These are phyloP conservation scores for Raphanus hybrid DNA, from an alignment of 441 rosid species.

Conservation along the genomic window DNA sequence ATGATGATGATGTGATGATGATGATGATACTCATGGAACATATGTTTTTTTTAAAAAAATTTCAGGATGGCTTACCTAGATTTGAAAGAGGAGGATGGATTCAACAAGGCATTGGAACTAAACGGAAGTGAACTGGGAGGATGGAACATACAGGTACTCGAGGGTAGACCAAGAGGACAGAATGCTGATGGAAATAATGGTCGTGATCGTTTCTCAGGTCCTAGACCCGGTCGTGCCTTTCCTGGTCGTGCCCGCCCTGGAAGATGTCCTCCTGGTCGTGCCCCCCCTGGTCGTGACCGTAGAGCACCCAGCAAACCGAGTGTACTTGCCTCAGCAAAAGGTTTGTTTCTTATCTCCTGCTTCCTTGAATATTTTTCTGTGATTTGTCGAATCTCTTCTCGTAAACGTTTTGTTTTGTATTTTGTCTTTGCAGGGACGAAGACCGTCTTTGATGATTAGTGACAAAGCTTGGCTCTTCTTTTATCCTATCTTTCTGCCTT, in stretches of 20 bases:
- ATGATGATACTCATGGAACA: constrained; percentile 1
- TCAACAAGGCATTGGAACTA: constrained; percentile 66
- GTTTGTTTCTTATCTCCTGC: constrained; percentile 30
- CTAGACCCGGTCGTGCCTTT: constrained; percentile 1
- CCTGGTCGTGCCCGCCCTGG: constrained; percentile 20
- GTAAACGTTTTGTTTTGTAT: constrained; percentile 18
- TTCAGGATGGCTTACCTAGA: constrained; percentile 77
- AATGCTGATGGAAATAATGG: constrained; percentile 23
- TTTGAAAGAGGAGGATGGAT: constrained; percentile 51
- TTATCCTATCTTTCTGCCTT: background rate
- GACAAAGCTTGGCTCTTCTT: constrained; percentile 10
- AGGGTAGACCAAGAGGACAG: constrained; percentile 62
- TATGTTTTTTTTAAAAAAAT: background rate
- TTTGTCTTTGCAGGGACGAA: constrained; percentile 59
- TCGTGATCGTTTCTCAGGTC: background rate
- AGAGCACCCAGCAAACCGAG: constrained; percentile 45
- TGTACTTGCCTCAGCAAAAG: constrained; percentile 50
- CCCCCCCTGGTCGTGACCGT: background rate
- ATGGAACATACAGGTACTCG: constrained; percentile 50
- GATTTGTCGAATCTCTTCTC: constrained; percentile 5
- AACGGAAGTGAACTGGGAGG: constrained; percentile 60
- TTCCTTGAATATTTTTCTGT: background rate
- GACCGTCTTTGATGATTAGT: constrained; percentile 59
- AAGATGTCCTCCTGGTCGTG: background rate
- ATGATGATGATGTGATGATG: constrained; percentile 1